Evolutionary conservation across 2,329 filamentous ascomycete genomes (phyloP).

Genomic region (Aphanoascus verrucosus): DNA sequence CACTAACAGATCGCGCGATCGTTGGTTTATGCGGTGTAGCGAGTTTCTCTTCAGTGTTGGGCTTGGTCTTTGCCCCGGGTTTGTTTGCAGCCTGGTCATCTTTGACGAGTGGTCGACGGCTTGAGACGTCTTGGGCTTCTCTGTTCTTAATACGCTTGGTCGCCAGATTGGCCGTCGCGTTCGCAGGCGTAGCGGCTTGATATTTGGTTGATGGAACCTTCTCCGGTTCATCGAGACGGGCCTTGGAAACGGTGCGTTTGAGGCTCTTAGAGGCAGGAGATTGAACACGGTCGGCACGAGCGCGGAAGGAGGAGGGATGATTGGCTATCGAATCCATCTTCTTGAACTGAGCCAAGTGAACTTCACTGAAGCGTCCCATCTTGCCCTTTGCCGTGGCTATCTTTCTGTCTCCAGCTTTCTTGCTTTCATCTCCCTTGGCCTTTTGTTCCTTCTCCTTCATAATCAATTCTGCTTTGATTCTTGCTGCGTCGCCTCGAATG

Average conservation of each 20-base stretch:
- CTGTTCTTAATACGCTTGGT: conserved; percentile 61
- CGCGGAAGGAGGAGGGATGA: conserved; percentile 64
- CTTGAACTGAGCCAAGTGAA: conserved; percentile 79
- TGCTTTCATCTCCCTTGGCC: conserved; percentile 37
- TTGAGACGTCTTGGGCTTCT: conserved; percentile 58
- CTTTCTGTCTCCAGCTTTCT: conserved; percentile 47
- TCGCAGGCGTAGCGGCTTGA: conserved; percentile 14
- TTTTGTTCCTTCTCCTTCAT: conserved; percentile 49
- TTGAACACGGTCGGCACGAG: conserved; percentile 35
- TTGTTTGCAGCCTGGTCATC: conserved; percentile 19
- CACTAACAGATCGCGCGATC: conserved; percentile 49
- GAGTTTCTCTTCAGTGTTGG: conserved; percentile 43
- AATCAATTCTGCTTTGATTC: conserved; percentile 58
- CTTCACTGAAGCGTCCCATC: conserved; percentile 67
- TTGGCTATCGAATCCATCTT: conserved; percentile 96
- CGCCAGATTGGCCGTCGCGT: conserved; percentile 16
- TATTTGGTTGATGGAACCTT: conserved; percentile 32
- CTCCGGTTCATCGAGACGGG: conserved; percentile 53
- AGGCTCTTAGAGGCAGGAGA: conserved; percentile 33
- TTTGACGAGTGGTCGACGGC: conserved; percentile 37
- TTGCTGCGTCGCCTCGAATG: conserved; percentile 59
- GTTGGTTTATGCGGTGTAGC: conserved; percentile 73
- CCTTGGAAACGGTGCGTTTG: conserved; percentile 49
- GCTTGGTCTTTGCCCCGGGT: conserved; percentile 33
- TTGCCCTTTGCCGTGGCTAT: conserved; percentile 73